Conservation (phyloP, 2,329 filamentous ascomycete genomes). For the Alternaria viburni region DNA sequence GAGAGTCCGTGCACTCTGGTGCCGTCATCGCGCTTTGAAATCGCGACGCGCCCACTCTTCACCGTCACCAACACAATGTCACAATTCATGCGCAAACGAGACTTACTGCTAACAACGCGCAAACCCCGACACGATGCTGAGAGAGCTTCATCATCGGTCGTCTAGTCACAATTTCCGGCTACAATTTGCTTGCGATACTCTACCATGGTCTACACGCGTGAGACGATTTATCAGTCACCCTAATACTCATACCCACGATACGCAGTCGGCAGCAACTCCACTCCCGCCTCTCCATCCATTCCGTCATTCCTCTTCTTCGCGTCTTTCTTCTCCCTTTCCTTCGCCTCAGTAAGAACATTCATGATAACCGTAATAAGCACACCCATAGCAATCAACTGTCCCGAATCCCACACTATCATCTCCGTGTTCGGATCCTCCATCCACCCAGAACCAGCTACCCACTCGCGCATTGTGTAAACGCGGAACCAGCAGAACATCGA, state of each 20-base stretch:
- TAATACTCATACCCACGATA: background rate
- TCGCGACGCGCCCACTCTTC: background rate
- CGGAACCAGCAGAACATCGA: background rate
- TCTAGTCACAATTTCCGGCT: background rate
- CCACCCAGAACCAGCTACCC: background rate
- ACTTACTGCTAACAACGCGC: background rate
- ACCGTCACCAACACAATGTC: background rate
- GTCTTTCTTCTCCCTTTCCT: background rate
- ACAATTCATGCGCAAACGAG: background rate
- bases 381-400: background rate
- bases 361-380: background rate
- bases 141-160: background rate
- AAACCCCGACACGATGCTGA: background rate
- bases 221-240: no score
- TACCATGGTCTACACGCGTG: background rate
- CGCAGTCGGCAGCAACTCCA: background rate
- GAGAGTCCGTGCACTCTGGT: conserved; percentile 12
- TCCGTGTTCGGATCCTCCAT: background rate
- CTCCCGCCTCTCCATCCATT: background rate
- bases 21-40: conserved; percentile 3
- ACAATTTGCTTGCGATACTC: background rate
- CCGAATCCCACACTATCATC: background rate
- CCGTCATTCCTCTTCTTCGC: background rate
- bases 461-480: background rate
- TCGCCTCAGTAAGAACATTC: background rate